Evolutionary conservation across 108 stramenopile genomes (phyloP).

Genomic region (Cyclotella baltica): DNA sequence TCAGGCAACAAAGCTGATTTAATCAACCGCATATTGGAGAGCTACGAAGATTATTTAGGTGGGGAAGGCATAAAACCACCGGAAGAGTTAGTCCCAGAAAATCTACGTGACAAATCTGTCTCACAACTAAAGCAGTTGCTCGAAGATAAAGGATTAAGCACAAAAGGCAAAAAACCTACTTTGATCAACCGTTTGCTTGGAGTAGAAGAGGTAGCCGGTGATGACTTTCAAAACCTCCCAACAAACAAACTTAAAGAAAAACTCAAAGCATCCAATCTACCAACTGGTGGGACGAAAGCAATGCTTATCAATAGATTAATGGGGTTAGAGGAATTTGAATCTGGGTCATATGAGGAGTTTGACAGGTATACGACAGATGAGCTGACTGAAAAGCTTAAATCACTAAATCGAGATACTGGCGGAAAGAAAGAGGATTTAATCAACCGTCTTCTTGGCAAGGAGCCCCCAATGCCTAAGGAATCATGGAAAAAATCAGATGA

Average conservation of each 20-base stretch:
- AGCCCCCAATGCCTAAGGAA: neutral
- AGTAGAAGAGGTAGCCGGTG: too few species aligned
- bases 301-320: neutral
- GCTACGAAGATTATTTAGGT: too few species aligned
- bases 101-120: too few species aligned
- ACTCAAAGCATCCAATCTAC: neutral
- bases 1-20: too few species aligned
- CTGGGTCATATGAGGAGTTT: neutral
- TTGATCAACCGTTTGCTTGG: too few species aligned
- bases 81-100: too few species aligned
- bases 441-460: neutral
- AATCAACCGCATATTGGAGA: too few species aligned
- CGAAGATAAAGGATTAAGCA: too few species aligned
- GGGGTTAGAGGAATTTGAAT: neutral
- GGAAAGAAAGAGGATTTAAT: neutral
- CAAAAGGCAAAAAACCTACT: too few species aligned
- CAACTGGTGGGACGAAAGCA: neutral
- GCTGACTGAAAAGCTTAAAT: neutral
- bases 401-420: neutral
- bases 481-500: neutral
- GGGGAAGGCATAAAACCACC: too few species aligned
- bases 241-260: conserved; percentile 6
- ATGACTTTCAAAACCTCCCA: too few species aligned
- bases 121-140: too few species aligned
- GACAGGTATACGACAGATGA: neutral